A percentile compares a stretch with the other conserved stretches of the same genome.
Conservation (phyloP, 2,329 filamentous ascomycete species). For the Hymenotorrendiella dingleyae region DNA sequence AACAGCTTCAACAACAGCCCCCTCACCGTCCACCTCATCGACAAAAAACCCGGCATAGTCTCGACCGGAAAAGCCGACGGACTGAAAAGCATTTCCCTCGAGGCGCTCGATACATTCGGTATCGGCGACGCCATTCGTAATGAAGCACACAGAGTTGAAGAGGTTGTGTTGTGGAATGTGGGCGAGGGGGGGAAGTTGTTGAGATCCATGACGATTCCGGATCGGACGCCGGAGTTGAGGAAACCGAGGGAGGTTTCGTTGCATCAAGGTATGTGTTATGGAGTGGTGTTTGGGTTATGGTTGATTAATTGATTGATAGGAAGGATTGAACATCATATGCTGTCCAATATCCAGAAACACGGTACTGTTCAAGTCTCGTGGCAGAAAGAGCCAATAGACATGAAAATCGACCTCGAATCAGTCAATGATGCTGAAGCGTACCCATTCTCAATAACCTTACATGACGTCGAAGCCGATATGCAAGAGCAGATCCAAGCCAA, state of each 20-base stretch:
- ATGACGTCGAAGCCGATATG: constrained; percentile 44
- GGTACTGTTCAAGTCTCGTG: no score
- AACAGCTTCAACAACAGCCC: no score
- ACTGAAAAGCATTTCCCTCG: constrained; percentile 53
- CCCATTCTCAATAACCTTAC: constrained; percentile 54
- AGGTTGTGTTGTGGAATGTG: constrained; percentile 58
- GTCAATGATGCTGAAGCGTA: constrained; percentile 47
- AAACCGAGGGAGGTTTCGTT: constrained; percentile 61
- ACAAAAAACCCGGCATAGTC: no score
- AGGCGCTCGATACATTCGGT: constrained; percentile 60
- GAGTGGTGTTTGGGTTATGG: no score
- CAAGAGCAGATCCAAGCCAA: constrained; percentile 51
- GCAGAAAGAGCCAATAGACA: no score
- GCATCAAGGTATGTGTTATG: constrained; percentile 68
- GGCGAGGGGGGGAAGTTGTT: constrained; percentile 49
- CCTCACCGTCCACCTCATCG: no score
- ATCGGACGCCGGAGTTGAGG: constrained; percentile 55
- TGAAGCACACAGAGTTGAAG: constrained; percentile 63
- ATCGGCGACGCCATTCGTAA: constrained; percentile 59
- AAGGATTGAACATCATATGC: constrained; percentile 61
- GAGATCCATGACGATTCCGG: constrained; percentile 54
- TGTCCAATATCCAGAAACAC: constrained; percentile 52
- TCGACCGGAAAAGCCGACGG: constrained; percentile 58
- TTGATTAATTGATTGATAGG: no score
- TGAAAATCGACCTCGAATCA: constrained; percentile 51